Base-by-base conservation (phyloP, 2,329 filamentous ascomycete genomes). In the Aspergillus brunneoviolaceus region DNA sequence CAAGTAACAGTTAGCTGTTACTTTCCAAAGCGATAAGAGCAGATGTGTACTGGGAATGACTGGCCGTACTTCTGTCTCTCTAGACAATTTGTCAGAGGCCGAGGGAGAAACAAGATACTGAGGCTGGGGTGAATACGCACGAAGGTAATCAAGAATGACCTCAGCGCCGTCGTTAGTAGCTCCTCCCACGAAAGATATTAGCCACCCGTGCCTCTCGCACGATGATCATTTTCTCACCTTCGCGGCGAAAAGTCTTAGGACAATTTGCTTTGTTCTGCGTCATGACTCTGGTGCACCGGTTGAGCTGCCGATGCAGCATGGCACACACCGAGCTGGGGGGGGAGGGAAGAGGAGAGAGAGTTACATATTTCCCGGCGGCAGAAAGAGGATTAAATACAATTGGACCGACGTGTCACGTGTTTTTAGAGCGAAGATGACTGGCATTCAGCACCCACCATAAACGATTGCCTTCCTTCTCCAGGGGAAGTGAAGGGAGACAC, bases 81-180 rank as follows among this genome's bases (percentile, higher is more conserved):
- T 83, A 58, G 7, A 19, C 54, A 5, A 11, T 29, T 42, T 31
- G 12, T 29, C n/a, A 48, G 6, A 35, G 16, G 29, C 29, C 47
- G 14, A 51, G 5, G 19, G 3, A 21, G 42, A 10, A 14, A 42
- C 14, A 14, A 42, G 11, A 42, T 4, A 42, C 5, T 42, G 35
- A 16, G 14, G 14, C 14, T 16, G 12, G 35, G 25, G 29, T 48
- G 53, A 21, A 50, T 12, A 74, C 80, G 72, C 65, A 83, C 81
- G 76, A 21, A 85, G 74, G 65, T 85, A 85, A 25, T 78, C 74
- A 35, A 83, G 72, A 23, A 85, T 78, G 69, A 81, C 73, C 23
- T 77, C 71, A 27, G 74, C 67, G 14, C 79, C 77, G 73, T 68
- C 63, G 61, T 52, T 35, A 27, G 45, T 39, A 51, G 55, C 63